These are phyloP conservation scores for Achaetomiella virescens DNA, from an alignment of 495 filamentous ascomycete species.

Conservation along the genomic window DNA sequence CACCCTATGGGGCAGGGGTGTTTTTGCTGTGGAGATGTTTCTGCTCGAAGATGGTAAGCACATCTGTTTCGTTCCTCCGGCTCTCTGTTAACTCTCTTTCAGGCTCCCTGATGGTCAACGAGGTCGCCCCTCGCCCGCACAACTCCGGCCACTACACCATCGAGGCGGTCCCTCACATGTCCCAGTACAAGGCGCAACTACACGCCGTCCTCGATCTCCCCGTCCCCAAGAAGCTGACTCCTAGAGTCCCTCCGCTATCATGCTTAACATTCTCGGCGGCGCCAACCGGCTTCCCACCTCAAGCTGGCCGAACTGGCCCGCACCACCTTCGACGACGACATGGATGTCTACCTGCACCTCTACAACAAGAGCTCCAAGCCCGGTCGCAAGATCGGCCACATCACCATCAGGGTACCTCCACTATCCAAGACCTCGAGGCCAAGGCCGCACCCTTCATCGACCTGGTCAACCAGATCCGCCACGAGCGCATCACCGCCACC, in stretches of 20 bases:
- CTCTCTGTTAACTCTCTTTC: conserved; percentile 5
- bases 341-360: conserved; percentile 60
- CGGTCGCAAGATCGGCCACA: conserved; percentile 90
- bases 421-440: conserved; percentile 65
- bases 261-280: conserved; percentile 95
- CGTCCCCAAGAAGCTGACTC: conserved; percentile 55
- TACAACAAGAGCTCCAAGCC: conserved; percentile 88
- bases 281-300: conserved; percentile 61
- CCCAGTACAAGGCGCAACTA: conserved; percentile 88
- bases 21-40: conserved; percentile 97
- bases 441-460: conserved; percentile 62
- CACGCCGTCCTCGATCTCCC: conserved; percentile 77
- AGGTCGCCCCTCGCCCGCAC: conserved; percentile 92
- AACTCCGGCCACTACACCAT: conserved; percentile 98
- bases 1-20: conserved; percentile 78
- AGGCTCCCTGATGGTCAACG: conserved; percentile 70
- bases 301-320: conserved; percentile 57
- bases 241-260: conserved; percentile 63
- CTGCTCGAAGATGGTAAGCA: conserved; percentile 65
- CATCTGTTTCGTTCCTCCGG: neutral
- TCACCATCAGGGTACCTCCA: conserved; percentile 65
- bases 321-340: conserved; percentile 48
- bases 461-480: conserved; percentile 57
- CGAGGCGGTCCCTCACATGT: conserved; percentile 76
- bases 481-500: conserved; percentile 41